Base-by-base conservation (phyloP, 441 rosid species). In the Eruca vesicaria region DNA sequence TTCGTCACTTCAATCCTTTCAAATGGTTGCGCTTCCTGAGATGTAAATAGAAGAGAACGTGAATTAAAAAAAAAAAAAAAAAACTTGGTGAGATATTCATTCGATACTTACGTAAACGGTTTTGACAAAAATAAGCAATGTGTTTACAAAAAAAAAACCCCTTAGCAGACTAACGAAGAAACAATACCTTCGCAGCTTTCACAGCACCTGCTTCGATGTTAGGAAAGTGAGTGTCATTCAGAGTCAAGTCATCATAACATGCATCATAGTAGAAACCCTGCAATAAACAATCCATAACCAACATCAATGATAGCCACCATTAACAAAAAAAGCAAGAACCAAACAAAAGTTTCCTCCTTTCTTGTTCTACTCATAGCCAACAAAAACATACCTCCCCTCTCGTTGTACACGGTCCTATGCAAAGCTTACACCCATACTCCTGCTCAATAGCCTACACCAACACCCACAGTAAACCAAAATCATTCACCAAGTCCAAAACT, bases 221-320 rank as follows among this genome's bases (percentile, higher is more conserved):
- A 77, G 88, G 87, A 76, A 95, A 94, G 75, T 94, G 96, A 52
- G 88, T 92, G 8, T 90, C 98, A 63, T 89, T 96, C 79, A 96
- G 80, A 20, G 97, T 91, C 81, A 92, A 80, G 8, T 92, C 93
- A 23, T 91, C 95, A 78, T 96, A 96, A 86, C 84, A 89, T 53
- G 88, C 99, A 84, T 96, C 99, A 75, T 96, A 94, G 78, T 90
- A 96, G 82, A 96, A 96, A 50, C 99, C 99, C 98, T 96, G 86
- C 64, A 81, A 65, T 6, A n/a, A 76, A 63, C 31, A 79, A 52
- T 64, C 60, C 67, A 68, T 16, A 12, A 68, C 35, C 6, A 23
- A 62, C 65, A 67, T 78, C 63, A 68, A 26, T 28, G 4, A 72
- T 7, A 68, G 19, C 70, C 10, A 0, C 63, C 19, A 35, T 33